Evolutionary conservation across 2,329 filamentous ascomycete genomes (phyloP).

Genomic region (Colletotrichum euphorbiae): DNA sequence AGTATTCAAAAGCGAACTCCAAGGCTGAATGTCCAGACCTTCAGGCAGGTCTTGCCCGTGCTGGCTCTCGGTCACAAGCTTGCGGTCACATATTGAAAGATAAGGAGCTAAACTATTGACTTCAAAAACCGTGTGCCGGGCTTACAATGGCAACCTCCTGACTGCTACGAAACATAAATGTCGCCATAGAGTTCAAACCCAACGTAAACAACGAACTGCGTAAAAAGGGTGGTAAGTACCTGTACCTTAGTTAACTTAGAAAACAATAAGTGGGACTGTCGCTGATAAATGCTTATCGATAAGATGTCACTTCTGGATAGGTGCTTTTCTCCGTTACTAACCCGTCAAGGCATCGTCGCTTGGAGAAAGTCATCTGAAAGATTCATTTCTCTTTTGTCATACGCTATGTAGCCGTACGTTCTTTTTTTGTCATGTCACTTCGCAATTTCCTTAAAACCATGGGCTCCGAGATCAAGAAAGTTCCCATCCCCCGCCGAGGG

Average conservation of each 20-base stretch:
- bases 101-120: too few species aligned
- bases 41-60: too few species aligned
- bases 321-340: constrained; percentile 31
- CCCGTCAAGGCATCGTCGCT: constrained; percentile 37
- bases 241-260: too few species aligned
- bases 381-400: constrained; percentile 8
- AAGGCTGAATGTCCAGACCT: too few species aligned
- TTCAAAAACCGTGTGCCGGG: too few species aligned
- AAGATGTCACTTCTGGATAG: constrained; percentile 10
- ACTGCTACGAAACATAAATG: too few species aligned
- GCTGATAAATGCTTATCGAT: constrained; percentile 35
- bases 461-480: constrained; percentile 70
- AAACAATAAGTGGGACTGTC: neutral
- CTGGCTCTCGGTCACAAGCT: too few species aligned
- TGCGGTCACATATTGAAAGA: too few species aligned
- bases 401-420: constrained; percentile 21
- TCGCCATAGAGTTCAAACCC: too few species aligned
- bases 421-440: constrained; percentile 28
- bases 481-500: constrained; percentile 87
- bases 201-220: neutral
- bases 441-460: constrained; percentile 62
- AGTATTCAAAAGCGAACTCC: too few species aligned
- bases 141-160: too few species aligned
- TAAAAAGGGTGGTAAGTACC: too few species aligned
- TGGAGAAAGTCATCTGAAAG: constrained; percentile 15